A percentile compares a stretch with the other conserved stretches of the same genome.
These are phyloP conservation scores for Kernera saxatilis DNA, from an alignment of 345 rosid genomes.

Conservation along the genomic window DNA sequence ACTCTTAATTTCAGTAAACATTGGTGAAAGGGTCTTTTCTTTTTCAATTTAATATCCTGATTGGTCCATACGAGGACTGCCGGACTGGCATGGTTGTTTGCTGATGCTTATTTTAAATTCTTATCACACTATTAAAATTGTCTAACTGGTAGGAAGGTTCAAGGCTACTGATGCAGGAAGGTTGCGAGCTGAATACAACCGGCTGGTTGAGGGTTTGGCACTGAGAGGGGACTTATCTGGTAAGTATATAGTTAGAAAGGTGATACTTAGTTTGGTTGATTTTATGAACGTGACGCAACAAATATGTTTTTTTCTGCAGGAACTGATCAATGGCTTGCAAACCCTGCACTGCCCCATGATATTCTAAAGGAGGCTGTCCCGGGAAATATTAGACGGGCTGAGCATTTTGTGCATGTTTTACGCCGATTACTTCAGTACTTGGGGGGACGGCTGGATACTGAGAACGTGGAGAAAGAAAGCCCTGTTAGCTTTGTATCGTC, in stretches of 20 bases:
- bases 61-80: too few species aligned
- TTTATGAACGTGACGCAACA: not conserved
- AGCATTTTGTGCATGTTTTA: slow-evolving; percentile 86
- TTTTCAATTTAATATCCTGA: not conserved
- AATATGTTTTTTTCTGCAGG: slow-evolving; percentile 37
- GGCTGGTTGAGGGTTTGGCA: slow-evolving; percentile 95
- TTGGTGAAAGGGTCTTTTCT: not conserved
- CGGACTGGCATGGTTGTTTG: slow-evolving; percentile 3
- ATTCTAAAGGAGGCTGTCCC: slow-evolving; percentile 95
- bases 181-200: slow-evolving; percentile 85
- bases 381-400: slow-evolving; percentile 94
- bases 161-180: slow-evolving; percentile 95
- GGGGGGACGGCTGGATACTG: slow-evolving; percentile 68
- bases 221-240: slow-evolving; percentile 78
- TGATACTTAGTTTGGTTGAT: slow-evolving; percentile 9
- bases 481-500: slow-evolving; percentile 81
- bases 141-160: slow-evolving; percentile 96
- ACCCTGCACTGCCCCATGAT: slow-evolving; percentile 98
- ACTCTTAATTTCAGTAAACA: not conserved
- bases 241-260: slow-evolving; percentile 28
- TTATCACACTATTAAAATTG: slow-evolving; percentile 35
- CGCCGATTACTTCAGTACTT: slow-evolving; percentile 89
- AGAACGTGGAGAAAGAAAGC: slow-evolving; percentile 88
- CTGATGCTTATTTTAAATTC: slow-evolving; percentile 23
- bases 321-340: slow-evolving; percentile 86